These are phyloP conservation scores for Carex littledalei DNA, from an alignment of 176 grass and related monocot genomes.

Conservation along the genomic window DNA sequence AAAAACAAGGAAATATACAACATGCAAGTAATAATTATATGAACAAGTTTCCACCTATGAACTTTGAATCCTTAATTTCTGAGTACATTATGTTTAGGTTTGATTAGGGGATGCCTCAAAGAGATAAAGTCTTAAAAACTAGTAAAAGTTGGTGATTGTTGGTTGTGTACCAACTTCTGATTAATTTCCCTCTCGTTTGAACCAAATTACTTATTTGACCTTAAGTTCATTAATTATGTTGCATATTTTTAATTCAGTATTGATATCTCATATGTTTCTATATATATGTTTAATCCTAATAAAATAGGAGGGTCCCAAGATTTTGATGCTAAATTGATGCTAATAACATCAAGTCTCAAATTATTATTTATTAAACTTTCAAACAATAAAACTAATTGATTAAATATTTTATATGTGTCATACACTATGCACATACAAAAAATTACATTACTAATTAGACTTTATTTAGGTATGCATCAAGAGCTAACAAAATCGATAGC, in stretches of 20 bases:
- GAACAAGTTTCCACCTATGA: background rate
- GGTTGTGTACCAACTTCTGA: slow-evolving; percentile 25
- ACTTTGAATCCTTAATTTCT: background rate
- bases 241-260: background rate
- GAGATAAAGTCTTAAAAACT: slow-evolving; percentile 37
- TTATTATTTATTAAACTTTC: too few species aligned
- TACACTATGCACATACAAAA: too few species aligned
- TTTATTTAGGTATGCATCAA: too few species aligned
- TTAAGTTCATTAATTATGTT: background rate
- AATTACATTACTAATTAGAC: too few species aligned
- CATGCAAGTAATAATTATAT: background rate
- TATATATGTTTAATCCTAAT: background rate
- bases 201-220: background rate
- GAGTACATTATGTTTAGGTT: slow-evolving; percentile 46
- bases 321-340: too few species aligned
- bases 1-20: background rate
- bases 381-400: too few species aligned
- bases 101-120: slow-evolving; percentile 34
- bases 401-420: too few species aligned
- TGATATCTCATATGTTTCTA: too few species aligned
- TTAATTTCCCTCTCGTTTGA: slow-evolving; percentile 1
- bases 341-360: too few species aligned
- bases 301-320: background rate
- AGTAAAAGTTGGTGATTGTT: slow-evolving; percentile 75
- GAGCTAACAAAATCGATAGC: too few species aligned